These are phyloP conservation scores for Trichosporon inkin DNA, from an alignment of 1,284 basidiomycete genomes.

Conservation along the genomic window DNA sequence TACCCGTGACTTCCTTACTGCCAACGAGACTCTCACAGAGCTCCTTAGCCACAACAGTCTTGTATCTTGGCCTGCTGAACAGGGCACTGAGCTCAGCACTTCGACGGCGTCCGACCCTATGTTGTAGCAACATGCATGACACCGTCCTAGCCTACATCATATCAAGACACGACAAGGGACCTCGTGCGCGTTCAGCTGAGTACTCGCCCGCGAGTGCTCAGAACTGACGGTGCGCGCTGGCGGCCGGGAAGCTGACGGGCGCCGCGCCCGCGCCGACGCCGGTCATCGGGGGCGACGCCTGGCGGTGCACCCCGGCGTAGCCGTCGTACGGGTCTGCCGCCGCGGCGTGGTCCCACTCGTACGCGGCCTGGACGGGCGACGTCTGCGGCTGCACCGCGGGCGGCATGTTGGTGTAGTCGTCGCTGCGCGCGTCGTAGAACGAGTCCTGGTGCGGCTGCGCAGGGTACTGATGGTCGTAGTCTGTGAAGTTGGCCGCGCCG, in stretches of 20 bases:
- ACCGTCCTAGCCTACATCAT: slow-evolving; percentile 5
- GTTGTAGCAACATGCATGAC: slow-evolving; percentile 11
- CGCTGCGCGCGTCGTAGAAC: slow-evolving; percentile 25
- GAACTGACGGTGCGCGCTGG: slow-evolving; percentile 11
- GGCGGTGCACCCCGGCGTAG: slow-evolving; percentile 22
- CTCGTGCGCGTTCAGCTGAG: not conserved
- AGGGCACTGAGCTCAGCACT: no score
- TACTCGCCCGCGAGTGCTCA: slow-evolving; percentile 12
- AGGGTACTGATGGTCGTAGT: slow-evolving; percentile 10
- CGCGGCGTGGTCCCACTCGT: slow-evolving; percentile 20
- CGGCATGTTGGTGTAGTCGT: slow-evolving; percentile 37
- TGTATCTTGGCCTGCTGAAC: not conserved
- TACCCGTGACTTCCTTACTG: not conserved
- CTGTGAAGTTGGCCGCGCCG: slow-evolving; percentile 4
- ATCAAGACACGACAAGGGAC: no score
- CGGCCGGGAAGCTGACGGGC: slow-evolving; percentile 8
- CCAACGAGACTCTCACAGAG: no score
- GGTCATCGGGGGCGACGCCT: slow-evolving; percentile 23
- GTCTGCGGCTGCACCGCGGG: slow-evolving; percentile 31
- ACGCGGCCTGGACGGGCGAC: slow-evolving; percentile 18
- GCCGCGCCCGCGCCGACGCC: slow-evolving; percentile 11
- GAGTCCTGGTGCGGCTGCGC: slow-evolving; percentile 2
- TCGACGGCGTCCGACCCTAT: no score
- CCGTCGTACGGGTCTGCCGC: slow-evolving; percentile 16
- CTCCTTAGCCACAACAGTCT: not conserved